Percentiles rank a stretch among this genome's conserved stretches.
phyloP scores from a whole-genome alignment of 225 moss, liverwort and hornwort genomes.

The Asterella californica region DNA sequence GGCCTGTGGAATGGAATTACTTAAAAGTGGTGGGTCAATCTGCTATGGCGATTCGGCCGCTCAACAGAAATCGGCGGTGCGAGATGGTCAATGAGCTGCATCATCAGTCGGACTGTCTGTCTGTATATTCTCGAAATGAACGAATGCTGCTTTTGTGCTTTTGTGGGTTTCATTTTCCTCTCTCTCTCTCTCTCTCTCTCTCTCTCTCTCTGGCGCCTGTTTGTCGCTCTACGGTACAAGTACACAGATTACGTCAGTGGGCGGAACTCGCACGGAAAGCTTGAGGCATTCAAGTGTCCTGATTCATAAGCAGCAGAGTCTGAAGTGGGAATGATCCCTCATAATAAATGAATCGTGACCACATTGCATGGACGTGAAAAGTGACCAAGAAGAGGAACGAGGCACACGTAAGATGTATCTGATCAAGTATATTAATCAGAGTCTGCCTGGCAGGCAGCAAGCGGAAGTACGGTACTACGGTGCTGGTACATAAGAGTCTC shows the following conservation, averaged over 20 bases:
- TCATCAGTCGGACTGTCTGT: not conserved
- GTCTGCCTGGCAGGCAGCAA: not conserved
- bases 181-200: not conserved
- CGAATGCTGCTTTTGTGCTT: not conserved
- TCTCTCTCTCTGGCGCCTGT: not conserved
- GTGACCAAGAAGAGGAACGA: not conserved
- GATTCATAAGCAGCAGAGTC: not conserved
- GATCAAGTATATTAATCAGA: not conserved
- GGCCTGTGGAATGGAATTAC: not conserved
- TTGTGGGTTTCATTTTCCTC: not conserved
- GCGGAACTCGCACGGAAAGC: not conserved
- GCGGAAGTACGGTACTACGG: not conserved
- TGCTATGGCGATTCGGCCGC: not conserved
- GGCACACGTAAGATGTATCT: conserved; percentile 2
- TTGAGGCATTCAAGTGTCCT: not conserved
- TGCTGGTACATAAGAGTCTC: not conserved
- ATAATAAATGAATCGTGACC: conserved; percentile 4
- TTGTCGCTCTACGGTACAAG: no score
- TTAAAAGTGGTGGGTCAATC: not conserved
- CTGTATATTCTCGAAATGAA: not conserved
- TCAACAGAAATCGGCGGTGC: not conserved
- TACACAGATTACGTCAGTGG: not conserved
- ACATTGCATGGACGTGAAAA: conserved; percentile 11
- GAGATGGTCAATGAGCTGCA: not conserved
- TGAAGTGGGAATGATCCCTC: conserved; percentile 3